A percentile compares a stretch with the other conserved stretches of the same genome.
phyloP scores from a whole-genome alignment of 2,329 filamentous ascomycete genomes.

The Cladophialophora immunda region DNA sequence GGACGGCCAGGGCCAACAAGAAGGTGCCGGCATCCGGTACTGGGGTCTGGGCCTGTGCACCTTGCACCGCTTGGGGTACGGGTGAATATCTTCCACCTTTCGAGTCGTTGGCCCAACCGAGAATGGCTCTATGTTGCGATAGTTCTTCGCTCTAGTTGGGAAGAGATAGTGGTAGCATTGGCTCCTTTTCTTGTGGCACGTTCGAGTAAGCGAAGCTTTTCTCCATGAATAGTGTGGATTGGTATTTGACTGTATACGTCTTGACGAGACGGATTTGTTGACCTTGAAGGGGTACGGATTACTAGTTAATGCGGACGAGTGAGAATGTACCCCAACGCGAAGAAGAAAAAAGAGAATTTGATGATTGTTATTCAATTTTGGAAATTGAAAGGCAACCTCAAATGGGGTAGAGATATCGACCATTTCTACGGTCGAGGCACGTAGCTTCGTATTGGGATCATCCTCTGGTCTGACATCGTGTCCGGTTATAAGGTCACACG shows the following conservation, averaged over 20 bases:
- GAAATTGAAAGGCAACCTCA: no score
- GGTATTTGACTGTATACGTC: background rate
- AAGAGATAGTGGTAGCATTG: background rate
- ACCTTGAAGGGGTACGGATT: background rate
- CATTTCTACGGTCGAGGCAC: no score
- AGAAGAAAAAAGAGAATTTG: no score
- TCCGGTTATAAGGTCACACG: no score
- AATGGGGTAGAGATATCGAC: no score
- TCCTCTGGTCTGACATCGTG: no score
- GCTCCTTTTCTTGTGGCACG: slow-evolving; percentile 7
- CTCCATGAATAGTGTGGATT: background rate
- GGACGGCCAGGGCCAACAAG: no score
- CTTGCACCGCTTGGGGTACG: slow-evolving; percentile 90
- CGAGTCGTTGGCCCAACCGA: slow-evolving; percentile 76
- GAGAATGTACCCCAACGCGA: no score
- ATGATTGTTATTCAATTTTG: no score
- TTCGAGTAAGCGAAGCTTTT: slow-evolving; percentile 6
- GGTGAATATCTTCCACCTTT: slow-evolving; percentile 87
- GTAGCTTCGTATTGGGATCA: no score
- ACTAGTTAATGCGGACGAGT: no score
- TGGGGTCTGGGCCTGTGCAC: slow-evolving; percentile 81
- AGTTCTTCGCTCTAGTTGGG: slow-evolving; percentile 59
- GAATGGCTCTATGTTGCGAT: slow-evolving; percentile 70
- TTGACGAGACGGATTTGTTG: background rate
- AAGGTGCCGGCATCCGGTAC: slow-evolving; percentile 87